Evolutionary conservation across 305 asterid genomes (phyloP).

Genomic region (Fraxinus baroniana): DNA sequence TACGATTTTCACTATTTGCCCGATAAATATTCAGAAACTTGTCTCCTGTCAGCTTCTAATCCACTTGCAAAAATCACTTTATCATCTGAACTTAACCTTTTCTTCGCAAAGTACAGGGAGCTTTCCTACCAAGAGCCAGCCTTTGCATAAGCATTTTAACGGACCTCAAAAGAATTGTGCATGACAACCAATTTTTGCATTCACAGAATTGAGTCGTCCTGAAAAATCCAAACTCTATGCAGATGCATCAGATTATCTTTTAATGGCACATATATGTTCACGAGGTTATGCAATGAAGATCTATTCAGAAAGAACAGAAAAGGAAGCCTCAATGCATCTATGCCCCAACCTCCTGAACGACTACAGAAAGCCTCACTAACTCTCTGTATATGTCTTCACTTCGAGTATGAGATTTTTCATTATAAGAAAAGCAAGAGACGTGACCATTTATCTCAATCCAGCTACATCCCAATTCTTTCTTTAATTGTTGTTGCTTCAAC

Average conservation of each 20-base stretch:
- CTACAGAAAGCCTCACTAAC: constrained; percentile 33
- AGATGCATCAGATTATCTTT: background rate
- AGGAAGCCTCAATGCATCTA: constrained; percentile 13
- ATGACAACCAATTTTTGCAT: background rate
- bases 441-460: constrained; percentile 44
- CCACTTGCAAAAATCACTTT: constrained; percentile 13
- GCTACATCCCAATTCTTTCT: constrained; percentile 48
- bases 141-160: background rate
- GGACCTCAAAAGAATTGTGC: background rate
- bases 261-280: background rate
- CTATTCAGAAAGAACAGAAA: background rate
- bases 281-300: background rate
- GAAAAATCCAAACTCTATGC: background rate
- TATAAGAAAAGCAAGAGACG: constrained; percentile 28
- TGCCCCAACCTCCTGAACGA: constrained; percentile 30
- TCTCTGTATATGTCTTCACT: constrained; percentile 21
- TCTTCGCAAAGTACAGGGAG: background rate
- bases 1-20: background rate
- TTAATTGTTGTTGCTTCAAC: constrained; percentile 24
- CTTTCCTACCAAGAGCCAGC: background rate
- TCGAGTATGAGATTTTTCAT: constrained; percentile 28
- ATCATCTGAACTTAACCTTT: background rate
- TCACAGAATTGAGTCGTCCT: constrained; percentile 1
- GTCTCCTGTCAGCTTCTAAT: constrained; percentile 11
- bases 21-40: background rate